Evolutionary conservation across 192 early-diverging fungal species (phyloP).

Genomic region (Entomortierella lignicola): DNA sequence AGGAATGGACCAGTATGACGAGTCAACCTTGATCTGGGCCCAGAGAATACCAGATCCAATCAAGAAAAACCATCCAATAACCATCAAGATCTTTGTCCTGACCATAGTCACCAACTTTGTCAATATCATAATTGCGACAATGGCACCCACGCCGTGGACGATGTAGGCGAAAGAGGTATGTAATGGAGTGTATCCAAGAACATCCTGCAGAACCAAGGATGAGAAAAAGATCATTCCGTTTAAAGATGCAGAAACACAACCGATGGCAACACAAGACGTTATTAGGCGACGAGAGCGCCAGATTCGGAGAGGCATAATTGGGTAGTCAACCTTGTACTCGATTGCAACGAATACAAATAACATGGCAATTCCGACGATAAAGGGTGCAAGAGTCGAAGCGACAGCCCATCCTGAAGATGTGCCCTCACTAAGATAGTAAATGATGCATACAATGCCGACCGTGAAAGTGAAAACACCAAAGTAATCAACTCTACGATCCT

Average conservation of each 20-base stretch:
- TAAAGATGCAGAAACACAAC: constrained; percentile 8
- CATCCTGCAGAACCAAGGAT: constrained; percentile 16
- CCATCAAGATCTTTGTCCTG: constrained; percentile 20
- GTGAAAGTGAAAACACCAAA: constrained; percentile 22
- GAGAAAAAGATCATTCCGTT: constrained; percentile 32
- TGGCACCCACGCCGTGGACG: constrained; percentile 22
- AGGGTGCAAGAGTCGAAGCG: constrained; percentile 9
- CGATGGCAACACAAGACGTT: constrained; percentile 5
- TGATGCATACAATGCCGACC: constrained; percentile 19
- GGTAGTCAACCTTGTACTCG: constrained; percentile 10
- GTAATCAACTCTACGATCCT: constrained; percentile 21
- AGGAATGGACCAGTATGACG: constrained; percentile 15
- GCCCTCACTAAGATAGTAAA: constrained; percentile 35
- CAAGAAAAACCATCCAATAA: constrained; percentile 14
- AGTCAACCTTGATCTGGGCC: constrained; percentile 13
- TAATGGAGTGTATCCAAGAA: constrained; percentile 12
- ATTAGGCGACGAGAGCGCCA: constrained; percentile 10
- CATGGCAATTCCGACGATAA: constrained; percentile 4
- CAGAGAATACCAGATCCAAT: constrained; percentile 12
- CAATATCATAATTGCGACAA: background rate
- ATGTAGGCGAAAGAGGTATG: constrained; percentile 6
- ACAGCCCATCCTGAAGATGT: constrained; percentile 7
- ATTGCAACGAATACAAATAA: constrained; percentile 4
- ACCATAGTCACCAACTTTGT: background rate
- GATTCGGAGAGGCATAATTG: constrained; percentile 25